Base-by-base conservation (phyloP, 495 filamentous ascomycete species). In the Hyaloscypha bicolor region DNA sequence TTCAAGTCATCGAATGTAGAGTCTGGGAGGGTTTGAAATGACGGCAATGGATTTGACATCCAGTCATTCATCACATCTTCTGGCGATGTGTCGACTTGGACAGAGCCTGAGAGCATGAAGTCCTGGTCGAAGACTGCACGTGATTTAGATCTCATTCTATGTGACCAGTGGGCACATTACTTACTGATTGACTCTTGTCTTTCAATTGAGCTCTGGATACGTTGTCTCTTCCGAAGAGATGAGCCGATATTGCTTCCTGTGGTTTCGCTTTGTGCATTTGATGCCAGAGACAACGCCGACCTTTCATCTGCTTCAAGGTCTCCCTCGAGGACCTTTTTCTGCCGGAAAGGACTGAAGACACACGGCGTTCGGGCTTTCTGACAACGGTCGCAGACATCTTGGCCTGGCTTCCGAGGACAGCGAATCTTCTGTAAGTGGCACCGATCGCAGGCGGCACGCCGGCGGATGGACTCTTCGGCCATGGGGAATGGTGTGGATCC, bases 361-460 rank as follows among this genome's bases (percentile, higher is more conserved):
- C 77, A 79, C 22, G 56, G 9, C 14, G 70, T 62, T 48, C 72
- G 71, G 45, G 77, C 77, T 66, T 76, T 79, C 2, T 72, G 35
- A 65, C 76, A 79, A 51, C 77, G 74, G 12, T 72, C 71, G 57
- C 77, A 79, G n/a, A 65, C 69, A 35, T 67, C 60, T 32, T 72
- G 33, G 12, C 74, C 77, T 4, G 65, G 56, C 57, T 70, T 56
- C 62, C 75, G 75, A 3, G 76, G 77, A 62, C 77, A 79, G 63
- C 76, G 75, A 30, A 77, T 76, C 68, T 79, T 79, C 35, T 79
- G 75, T 21, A 73, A 73, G 62, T 79, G 77, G 60, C 77, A 79
- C n/a, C 77, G 73, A 60, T 79, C 77, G 65, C 77, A 79, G 31
- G 71, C 70, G 64, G 64, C 63, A 48, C 68, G 68, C 33, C 53